Percentiles rank a stretch among this genome's conserved stretches.
phyloP scores from a whole-genome alignment of 2,329 filamentous ascomycete genomes.

The Fusarium solani-melongenae region DNA sequence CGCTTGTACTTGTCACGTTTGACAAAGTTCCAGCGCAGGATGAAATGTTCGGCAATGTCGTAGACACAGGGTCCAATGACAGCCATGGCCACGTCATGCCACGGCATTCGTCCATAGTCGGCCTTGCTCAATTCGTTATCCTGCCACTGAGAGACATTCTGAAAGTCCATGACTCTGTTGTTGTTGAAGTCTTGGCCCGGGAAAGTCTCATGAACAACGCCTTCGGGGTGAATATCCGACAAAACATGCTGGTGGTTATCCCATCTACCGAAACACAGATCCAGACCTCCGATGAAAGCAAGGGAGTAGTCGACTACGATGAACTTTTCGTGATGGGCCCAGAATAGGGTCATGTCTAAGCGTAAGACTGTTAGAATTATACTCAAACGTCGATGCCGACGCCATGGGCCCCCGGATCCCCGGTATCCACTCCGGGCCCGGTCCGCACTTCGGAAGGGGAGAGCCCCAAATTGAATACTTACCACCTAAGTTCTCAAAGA shows the following conservation, averaged over 20 bases:
- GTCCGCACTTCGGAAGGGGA: background rate
- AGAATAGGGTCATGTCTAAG: constrained; percentile 83
- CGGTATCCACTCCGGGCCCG: background rate
- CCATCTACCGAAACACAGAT: constrained; percentile 96
- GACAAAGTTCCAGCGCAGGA: constrained; percentile 94
- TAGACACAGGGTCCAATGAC: constrained; percentile 90
- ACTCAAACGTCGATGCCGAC: background rate
- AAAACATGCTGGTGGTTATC: constrained; percentile 87
- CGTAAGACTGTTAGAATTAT: background rate
- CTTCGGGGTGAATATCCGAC: constrained; percentile 87
- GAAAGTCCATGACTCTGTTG: constrained; percentile 95
- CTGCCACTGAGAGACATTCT: constrained; percentile 91
- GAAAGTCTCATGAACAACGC: constrained; percentile 85
- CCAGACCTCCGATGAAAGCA: constrained; percentile 93
- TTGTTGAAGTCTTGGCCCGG: constrained; percentile 99
- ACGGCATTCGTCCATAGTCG: constrained; percentile 95
- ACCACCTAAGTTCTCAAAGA: constrained; percentile 87
- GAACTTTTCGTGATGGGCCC: constrained; percentile 98
- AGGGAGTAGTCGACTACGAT: constrained; percentile 92
- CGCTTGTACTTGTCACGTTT: constrained; percentile 99
- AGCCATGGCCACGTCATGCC: constrained; percentile 96
- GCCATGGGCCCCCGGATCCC: background rate
- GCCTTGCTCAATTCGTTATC: constrained; percentile 91
- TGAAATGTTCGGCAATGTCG: constrained; percentile 95
- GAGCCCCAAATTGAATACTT: background rate